These are phyloP conservation scores for Daldinia vernicosa DNA, from an alignment of 495 filamentous ascomycete genomes.

Conservation along the genomic window DNA sequence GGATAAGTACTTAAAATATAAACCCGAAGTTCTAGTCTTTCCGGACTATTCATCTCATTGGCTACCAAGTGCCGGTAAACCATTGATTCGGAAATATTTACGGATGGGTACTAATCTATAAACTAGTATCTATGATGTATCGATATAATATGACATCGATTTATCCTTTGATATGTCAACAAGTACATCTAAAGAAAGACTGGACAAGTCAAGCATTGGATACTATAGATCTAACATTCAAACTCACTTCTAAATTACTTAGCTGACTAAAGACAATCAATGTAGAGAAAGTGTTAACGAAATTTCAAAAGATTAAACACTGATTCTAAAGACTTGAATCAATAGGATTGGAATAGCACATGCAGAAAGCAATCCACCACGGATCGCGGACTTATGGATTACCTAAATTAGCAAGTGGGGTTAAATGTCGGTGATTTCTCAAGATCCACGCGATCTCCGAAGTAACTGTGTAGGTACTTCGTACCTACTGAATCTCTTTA, in stretches of 20 bases:
- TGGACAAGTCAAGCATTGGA: no score
- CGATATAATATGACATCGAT: background rate
- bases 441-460: background rate
- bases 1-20: no score
- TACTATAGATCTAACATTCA: no score
- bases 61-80: background rate
- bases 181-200: no score
- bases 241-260: no score
- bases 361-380: background rate
- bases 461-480: background rate
- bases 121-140: background rate
- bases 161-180: no score
- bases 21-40: background rate
- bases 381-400: background rate
- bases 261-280: no score
- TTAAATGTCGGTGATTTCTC: background rate
- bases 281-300: no score
- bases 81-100: background rate
- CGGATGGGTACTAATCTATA: background rate
- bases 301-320: no score
- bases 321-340: no score
- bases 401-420: slow-evolving; percentile 4
- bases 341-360: no score
- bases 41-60: background rate
- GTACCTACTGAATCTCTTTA: background rate